These are phyloP conservation scores for Scheffersomyces spartinae DNA, from an alignment of 805 yeast species.

Conservation along the genomic window DNA sequence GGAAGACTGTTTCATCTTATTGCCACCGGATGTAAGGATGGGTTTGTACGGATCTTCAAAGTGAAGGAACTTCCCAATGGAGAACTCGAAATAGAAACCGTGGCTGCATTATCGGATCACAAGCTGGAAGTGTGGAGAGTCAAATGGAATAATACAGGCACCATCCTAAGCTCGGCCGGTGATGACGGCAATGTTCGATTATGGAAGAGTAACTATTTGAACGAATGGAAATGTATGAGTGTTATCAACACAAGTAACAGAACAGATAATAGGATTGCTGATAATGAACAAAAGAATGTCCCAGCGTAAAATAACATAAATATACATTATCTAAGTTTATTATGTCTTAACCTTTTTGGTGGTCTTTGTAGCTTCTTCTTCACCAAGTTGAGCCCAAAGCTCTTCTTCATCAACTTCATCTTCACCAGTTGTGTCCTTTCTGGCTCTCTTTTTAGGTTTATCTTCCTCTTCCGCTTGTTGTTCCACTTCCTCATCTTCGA, in stretches of 20 bases:
- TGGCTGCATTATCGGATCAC: constrained; percentile 67
- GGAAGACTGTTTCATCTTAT: constrained; percentile 79
- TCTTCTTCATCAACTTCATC: constrained; percentile 24
- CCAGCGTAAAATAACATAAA: not conserved
- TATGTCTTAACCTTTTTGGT: constrained; percentile 20
- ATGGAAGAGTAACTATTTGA: constrained; percentile 83
- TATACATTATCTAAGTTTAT: constrained; percentile 2
- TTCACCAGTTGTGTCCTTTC: constrained; percentile 9
- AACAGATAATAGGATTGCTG: too few relatives aligned
- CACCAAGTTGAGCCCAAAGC: constrained; percentile 27
- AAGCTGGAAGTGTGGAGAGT: constrained; percentile 93
- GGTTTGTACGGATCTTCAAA: constrained; percentile 77
- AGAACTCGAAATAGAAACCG: constrained; percentile 38
- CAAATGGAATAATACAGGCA: constrained; percentile 89
- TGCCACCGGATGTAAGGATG: constrained; percentile 96
- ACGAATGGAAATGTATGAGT: constrained; percentile 86
- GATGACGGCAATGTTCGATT: constrained; percentile 87
- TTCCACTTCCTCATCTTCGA: constrained; percentile 26
- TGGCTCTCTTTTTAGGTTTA: constrained; percentile 11
- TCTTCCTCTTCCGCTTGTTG: constrained; percentile 11
- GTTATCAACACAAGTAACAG: constrained; percentile 33
- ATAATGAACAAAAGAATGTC: not conserved
- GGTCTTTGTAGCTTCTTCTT: constrained; percentile 13
- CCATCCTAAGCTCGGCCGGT: constrained; percentile 85
- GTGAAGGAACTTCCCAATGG: constrained; percentile 32